Conservation (phyloP, 2,329 filamentous ascomycete genomes). For the Botrytis porri region DNA sequence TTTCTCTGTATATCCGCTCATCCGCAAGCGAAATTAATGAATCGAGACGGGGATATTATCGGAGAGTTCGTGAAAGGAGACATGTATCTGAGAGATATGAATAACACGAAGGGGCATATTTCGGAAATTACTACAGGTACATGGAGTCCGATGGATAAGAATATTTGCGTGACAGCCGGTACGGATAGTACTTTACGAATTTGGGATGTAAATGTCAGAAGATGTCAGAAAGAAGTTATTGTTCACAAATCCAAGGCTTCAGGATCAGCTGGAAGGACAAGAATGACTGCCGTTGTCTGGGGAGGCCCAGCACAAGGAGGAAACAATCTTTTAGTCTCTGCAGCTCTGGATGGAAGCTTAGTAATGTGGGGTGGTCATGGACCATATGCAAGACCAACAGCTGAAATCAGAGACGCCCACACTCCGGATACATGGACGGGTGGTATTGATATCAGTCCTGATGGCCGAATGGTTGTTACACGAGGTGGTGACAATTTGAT, state of each 20-base stretch:
- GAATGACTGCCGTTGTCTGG: slow-evolving; percentile 94
- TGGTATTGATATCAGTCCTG: slow-evolving; percentile 83
- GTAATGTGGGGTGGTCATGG: slow-evolving; percentile 91
- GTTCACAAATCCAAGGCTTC: slow-evolving; percentile 92
- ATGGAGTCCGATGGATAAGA: slow-evolving; percentile 86
- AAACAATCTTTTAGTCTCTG: slow-evolving; percentile 73
- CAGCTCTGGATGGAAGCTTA: slow-evolving; percentile 84
- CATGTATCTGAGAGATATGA: slow-evolving; percentile 96
- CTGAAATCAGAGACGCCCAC: slow-evolving; percentile 83
- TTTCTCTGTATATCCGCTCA: slow-evolving; percentile 87
- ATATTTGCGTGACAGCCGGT: slow-evolving; percentile 84
- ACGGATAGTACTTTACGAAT: slow-evolving; percentile 94
- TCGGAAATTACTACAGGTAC: slow-evolving; percentile 85
- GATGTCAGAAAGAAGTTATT: slow-evolving; percentile 87
- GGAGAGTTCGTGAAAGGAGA: slow-evolving; percentile 95
- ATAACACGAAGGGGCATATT: slow-evolving; percentile 95
- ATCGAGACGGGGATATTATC: slow-evolving; percentile 79
- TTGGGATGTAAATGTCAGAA: slow-evolving; percentile 92
- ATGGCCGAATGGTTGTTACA: slow-evolving; percentile 87
- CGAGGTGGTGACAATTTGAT: slow-evolving; percentile 88
- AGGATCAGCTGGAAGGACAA: slow-evolving; percentile 82
- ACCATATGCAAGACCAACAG: slow-evolving; percentile 76
- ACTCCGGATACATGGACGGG: slow-evolving; percentile 83
- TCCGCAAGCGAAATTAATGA: slow-evolving; percentile 85
- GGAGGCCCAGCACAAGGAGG: slow-evolving; percentile 72